Base-by-base conservation (phyloP, 352 stramenopile genomes). In the Phytopythium vexans region DNA sequence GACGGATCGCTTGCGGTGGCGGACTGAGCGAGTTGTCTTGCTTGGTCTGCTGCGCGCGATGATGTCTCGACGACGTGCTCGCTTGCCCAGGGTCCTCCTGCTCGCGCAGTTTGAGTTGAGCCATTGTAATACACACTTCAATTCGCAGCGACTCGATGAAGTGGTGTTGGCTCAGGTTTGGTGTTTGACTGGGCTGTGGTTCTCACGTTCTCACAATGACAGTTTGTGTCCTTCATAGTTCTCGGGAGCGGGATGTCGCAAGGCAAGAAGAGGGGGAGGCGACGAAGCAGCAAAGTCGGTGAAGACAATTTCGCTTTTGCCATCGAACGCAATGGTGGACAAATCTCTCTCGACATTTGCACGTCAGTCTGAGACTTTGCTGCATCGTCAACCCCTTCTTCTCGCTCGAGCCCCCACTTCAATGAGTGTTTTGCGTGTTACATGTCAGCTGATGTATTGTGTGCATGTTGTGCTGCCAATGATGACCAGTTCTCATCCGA, bases 101-200 rank as follows among this genome's bases (percentile, higher is more conserved):
- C 61, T 50, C 15, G 40, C 15, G 32, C 11, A 47, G 50, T 68
- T 53, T 68, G 68, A 68, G 70, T 82, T 75, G 74, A 86, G 76
- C 77, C 80, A 87, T 86, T 88, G 77, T 90, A 92, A 90, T 92
- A 90, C 76, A 83, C 62, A 72, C 68, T 81, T 74, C 65, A 60
- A 72, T 60, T 56, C 68, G 64, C 44, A 47, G 50, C 49, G 38
- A 52, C 35, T 41, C 35, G 55, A 40, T 41, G 56, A 55, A 37
- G 27, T 36, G 27, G 4, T 54, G 12, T 39, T 55, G 41, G 14
- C 11, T n/a, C 12, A 8, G 14, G 16, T 33, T 7, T 33, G 6
- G 21, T 27, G 21, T 1, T 27, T 27, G 21, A 27, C 41, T 50
- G 38, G 21, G n/a, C n/a, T 63, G 47, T 68, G 33, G 57, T 21